Conservation (phyloP, 495 filamentous ascomycete species). For the Penicillium pancosmium region DNA sequence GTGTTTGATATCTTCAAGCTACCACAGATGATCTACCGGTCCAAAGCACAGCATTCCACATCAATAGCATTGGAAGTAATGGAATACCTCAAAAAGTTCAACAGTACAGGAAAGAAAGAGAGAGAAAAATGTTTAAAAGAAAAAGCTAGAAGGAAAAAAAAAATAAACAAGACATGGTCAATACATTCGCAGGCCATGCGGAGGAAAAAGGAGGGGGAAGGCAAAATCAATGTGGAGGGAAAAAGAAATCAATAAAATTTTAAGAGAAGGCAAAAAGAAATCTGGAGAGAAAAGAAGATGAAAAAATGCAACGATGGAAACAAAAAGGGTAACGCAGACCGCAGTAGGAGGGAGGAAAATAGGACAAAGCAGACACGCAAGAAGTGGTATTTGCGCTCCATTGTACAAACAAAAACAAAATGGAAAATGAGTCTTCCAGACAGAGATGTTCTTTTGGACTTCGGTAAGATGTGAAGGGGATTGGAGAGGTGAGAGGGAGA, state of each 20-base stretch:
- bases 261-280: constrained; percentile 26
- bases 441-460: constrained; percentile 10
- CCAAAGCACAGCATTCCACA: constrained; percentile 20
- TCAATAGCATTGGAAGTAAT: constrained; percentile 17
- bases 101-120: constrained; percentile 21
- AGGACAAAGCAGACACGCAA: constrained; percentile 28
- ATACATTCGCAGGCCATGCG: constrained; percentile 27
- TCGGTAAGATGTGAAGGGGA: constrained; percentile 1
- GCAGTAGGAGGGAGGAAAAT: constrained; percentile 13
- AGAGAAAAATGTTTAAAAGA: constrained; percentile 15
- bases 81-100: constrained; percentile 20
- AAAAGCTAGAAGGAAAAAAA: constrained; percentile 21
- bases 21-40: constrained; percentile 4
- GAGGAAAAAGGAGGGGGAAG: constrained; percentile 20
- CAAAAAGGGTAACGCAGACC: constrained; percentile 2
- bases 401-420: constrained; percentile 43
- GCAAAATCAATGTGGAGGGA: constrained; percentile 29
- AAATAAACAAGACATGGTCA: constrained; percentile 18
- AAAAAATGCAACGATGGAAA: constrained; percentile 21
- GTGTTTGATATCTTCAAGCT: not conserved
- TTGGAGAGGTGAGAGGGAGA: not conserved
- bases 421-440: constrained; percentile 9
- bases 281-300: constrained; percentile 26
- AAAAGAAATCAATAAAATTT: constrained; percentile 30
- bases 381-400: constrained; percentile 54